Evolutionary conservation across 2,329 filamentous ascomycete genomes (phyloP).

Genomic region (Pseudogymnoascus sp.): DNA sequence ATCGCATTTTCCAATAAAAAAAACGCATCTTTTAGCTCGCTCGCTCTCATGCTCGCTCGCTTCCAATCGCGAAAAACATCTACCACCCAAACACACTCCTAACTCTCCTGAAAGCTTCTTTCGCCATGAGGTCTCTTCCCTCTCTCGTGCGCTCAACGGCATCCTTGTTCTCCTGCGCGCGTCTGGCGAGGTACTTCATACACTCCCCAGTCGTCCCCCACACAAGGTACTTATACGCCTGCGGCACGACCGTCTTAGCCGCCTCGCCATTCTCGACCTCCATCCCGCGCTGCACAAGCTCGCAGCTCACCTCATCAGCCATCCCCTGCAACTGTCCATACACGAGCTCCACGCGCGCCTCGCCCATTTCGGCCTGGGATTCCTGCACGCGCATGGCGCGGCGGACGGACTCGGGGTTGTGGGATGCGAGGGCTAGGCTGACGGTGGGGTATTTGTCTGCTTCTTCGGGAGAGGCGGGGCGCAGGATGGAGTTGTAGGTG

Average conservation of each 20-base stretch:
- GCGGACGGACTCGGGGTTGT: slow-evolving; percentile 69
- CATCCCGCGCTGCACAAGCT: slow-evolving; percentile 34
- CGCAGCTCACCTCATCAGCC: slow-evolving; percentile 84
- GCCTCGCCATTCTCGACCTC: slow-evolving; percentile 23
- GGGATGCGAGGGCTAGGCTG: slow-evolving; percentile 68
- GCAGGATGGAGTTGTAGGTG: slow-evolving; percentile 50
- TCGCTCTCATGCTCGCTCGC: neutral
- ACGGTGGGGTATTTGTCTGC: slow-evolving; percentile 47
- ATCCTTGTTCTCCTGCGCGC: slow-evolving; percentile 68
- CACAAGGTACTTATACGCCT: slow-evolving; percentile 59
- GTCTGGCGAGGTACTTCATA: slow-evolving; percentile 62
- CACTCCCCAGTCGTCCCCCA: slow-evolving; percentile 72
- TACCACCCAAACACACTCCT: slow-evolving; percentile 35
- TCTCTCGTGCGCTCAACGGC: slow-evolving; percentile 57
- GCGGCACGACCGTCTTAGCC: slow-evolving; percentile 36
- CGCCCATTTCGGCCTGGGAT: slow-evolving; percentile 30
- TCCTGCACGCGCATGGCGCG: slow-evolving; percentile 47
- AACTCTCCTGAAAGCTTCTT: slow-evolving; percentile 51
- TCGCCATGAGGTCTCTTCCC: slow-evolving; percentile 55
- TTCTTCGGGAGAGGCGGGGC: slow-evolving; percentile 33
- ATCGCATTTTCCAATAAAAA: neutral
- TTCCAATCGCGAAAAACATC: neutral
- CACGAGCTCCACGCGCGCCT: slow-evolving; percentile 37
- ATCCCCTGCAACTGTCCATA: slow-evolving; percentile 89
- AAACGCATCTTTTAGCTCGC: neutral